Conservation (phyloP, 129 eudicot species). For the Calendula officinalis region DNA sequence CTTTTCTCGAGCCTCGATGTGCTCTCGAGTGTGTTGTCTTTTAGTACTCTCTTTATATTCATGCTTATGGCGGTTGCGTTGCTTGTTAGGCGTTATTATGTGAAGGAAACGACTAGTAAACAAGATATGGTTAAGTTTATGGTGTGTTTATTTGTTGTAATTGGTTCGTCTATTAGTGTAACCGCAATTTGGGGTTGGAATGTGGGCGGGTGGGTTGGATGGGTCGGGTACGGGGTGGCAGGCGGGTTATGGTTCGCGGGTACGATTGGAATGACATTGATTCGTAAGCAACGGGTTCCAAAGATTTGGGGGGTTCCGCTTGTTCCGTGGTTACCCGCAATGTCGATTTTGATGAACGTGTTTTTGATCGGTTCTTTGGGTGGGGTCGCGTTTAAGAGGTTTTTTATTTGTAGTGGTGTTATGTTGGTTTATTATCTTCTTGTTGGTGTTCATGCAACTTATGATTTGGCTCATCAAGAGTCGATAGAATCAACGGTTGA, state of each 20-base stretch:
- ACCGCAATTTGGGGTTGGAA: conserved; percentile 47
- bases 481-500: conserved; percentile 27
- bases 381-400: conserved; percentile 52
- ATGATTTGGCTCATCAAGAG: conserved; percentile 68
- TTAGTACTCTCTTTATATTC: conserved; percentile 77
- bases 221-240: conserved; percentile 51
- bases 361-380: conserved; percentile 80
- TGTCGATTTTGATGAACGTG: conserved; percentile 63
- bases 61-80: conserved; percentile 89
- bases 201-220: conserved; percentile 49
- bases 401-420: conserved; percentile 68
- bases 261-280: conserved; percentile 50
- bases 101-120: conserved; percentile 46
- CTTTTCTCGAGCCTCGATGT: conserved; percentile 76
- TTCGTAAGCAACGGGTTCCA: conserved; percentile 48
- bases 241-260: conserved; percentile 59
- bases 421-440: conserved; percentile 72
- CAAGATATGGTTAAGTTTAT: conserved; percentile 38
- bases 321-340: conserved; percentile 76
- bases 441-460: conserved; percentile 83
- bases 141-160: conserved; percentile 40
- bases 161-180: conserved; percentile 55
- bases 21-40: conserved; percentile 75
- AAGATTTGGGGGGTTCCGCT: conserved; percentile 88
- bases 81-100: conserved; percentile 74